Evolutionary conservation across 2,329 filamentous ascomycete genomes (phyloP), one percentile per base, ranked within the genome.

Genomic region (Fusarium palustre): DNA sequence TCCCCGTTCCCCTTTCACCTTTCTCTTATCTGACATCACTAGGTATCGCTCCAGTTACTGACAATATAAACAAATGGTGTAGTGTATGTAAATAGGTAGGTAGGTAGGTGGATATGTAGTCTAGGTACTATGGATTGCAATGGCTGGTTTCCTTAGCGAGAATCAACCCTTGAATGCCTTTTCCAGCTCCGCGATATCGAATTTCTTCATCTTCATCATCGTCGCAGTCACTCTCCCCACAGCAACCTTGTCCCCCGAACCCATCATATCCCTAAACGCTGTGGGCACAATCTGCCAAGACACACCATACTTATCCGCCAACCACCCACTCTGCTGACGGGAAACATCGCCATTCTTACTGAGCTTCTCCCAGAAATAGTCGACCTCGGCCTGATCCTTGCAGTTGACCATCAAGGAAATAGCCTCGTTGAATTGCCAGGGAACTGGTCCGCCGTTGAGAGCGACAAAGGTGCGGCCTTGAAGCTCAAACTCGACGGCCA

Each of bases 261-360:
- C 49, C 62, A 83, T 55, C 71, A 80, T 73, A 55, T 78, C 73
- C 69, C 76, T 76, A 53, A 84, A 64, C 22, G 48, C 63, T 28
- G 59, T 77, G 7, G 83, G 83, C 42, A 82, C 74, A 34, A 85
- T 75, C 77, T 86, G 84, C 83, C 84, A 85, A 15, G 74, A 68
- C 13, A 85, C 73, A 5, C 83, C 83, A 68, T 78, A 85, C 73
- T 78, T 79, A 68, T 85, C 83, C 7, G 71, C 76, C 42, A 84
- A 46, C 83, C 83, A 85, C 5, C 83, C 82, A 64, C 83, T 84
- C 58, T 77, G 72, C 69, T 79, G 76, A 55, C 75, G 77, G 10
- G 72, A 64, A 62, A 72, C 70, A 49, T 82, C 79, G 3, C 79
- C 81, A 5, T 79, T 82, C 49, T 80, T 79, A 11, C 75, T 64